These are phyloP conservation scores for Pseudodiploospora longispora DNA, from an alignment of 2,329 filamentous ascomycete genomes.

Conservation along the genomic window DNA sequence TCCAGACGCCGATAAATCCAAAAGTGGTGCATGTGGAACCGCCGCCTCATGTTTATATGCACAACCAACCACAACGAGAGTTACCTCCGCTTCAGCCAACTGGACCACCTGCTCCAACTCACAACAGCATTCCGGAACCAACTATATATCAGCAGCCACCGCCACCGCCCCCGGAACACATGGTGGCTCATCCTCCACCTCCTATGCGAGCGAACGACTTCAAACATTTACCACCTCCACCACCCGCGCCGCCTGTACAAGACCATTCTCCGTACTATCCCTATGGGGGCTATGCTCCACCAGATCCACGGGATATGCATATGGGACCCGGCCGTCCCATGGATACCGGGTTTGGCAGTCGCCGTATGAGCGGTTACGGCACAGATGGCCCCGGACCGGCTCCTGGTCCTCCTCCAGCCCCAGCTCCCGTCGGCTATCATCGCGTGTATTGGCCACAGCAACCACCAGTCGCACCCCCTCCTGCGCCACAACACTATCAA, in stretches of 20 bases:
- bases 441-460: constrained; percentile 28
- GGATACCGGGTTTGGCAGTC: constrained; percentile 23
- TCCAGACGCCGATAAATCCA: constrained; percentile 16
- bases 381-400: constrained; percentile 16
- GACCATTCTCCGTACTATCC: constrained; percentile 19
- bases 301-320: constrained; percentile 21
- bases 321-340: constrained; percentile 21
- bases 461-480: constrained; percentile 11
- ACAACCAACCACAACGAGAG: constrained; percentile 9
- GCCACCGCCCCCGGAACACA: constrained; percentile 19
- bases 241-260: constrained; percentile 8
- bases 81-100: constrained; percentile 16
- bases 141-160: constrained; percentile 16
- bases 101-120: constrained; percentile 15
- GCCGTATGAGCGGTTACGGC: constrained; percentile 24
- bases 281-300: constrained; percentile 19
- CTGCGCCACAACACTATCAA: constrained; percentile 16
- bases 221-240: constrained; percentile 16
- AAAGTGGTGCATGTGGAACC: constrained; percentile 17
- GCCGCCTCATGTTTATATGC: constrained; percentile 15
- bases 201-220: constrained; percentile 19
- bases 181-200: constrained; percentile 15
- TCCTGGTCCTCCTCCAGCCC: constrained; percentile 1
- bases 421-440: constrained; percentile 15
- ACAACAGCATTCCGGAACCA: constrained; percentile 12